phyloP scores from a whole-genome alignment of 1,284 basidiomycete genomes.

The Malassezia psittaci region DNA sequence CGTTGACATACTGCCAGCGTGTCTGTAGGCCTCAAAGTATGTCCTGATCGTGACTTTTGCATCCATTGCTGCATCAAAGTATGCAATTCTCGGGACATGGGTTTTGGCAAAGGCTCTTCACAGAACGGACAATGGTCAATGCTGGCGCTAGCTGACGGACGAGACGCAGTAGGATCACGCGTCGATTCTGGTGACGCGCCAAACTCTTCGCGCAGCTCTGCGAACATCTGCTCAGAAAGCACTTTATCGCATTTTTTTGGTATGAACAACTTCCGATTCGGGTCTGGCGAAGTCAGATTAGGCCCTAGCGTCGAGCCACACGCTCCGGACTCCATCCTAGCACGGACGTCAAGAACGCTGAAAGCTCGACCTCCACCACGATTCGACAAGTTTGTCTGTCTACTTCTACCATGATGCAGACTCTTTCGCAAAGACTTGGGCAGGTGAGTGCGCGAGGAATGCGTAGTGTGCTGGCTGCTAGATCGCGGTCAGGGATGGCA shows the following conservation, averaged over 20 bases:
- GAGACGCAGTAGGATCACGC: background rate
- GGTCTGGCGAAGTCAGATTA: background rate
- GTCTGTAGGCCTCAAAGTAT: conserved; percentile 11
- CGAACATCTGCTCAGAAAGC: background rate
- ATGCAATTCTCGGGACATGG: background rate
- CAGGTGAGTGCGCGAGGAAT: no score
- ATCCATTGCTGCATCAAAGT: conserved; percentile 7
- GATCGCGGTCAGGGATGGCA: no score
- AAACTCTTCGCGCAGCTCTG: conserved; percentile 11
- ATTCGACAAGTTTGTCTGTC: background rate
- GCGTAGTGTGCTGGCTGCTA: no score
- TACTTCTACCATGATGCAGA: no score
- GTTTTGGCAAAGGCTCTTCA: background rate
- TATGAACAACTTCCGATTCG: background rate
- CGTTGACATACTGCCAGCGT: conserved; percentile 15
- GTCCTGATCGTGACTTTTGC: background rate
- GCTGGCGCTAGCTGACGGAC: background rate
- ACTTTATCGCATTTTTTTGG: background rate
- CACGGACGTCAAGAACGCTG: background rate
- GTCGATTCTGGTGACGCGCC: background rate
- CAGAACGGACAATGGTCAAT: conserved; percentile 7
- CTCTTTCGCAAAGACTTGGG: no score
- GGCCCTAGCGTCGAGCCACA: background rate
- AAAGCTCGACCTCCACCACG: conserved; percentile 3
- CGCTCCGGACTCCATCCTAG: background rate